These are phyloP conservation scores for Platismatia glauca DNA, from an alignment of 495 filamentous ascomycete species.

Conservation along the genomic window DNA sequence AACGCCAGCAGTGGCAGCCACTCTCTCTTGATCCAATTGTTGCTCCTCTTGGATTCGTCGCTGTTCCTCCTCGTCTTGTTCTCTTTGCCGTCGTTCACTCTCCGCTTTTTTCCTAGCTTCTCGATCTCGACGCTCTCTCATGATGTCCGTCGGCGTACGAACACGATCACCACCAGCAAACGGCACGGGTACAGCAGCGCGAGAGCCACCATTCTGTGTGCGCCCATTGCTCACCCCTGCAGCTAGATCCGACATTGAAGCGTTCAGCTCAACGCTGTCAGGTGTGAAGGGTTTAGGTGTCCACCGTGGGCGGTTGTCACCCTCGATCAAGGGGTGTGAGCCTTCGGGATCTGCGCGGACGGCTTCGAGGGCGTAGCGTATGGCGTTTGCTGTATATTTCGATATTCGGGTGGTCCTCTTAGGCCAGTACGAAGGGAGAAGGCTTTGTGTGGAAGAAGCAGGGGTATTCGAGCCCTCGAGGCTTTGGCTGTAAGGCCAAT, in stretches of 20 bases:
- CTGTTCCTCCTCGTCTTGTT: conserved; percentile 47
- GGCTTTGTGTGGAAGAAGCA: conserved; percentile 19
- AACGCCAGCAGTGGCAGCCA: conserved; percentile 53
- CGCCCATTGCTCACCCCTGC: conserved; percentile 41
- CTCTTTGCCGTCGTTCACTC: conserved; percentile 37
- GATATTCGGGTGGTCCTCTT: conserved; percentile 51
- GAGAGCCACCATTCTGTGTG: conserved; percentile 41
- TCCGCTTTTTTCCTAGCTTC: conserved; percentile 55
- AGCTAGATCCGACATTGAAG: conserved; percentile 81
- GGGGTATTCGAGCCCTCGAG: conserved; percentile 28
- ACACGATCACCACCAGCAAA: conserved; percentile 37
- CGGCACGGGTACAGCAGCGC: conserved; percentile 38
- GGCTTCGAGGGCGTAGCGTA: conserved; percentile 85
- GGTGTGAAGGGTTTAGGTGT: conserved; percentile 76
- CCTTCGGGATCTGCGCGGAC: conserved; percentile 42
- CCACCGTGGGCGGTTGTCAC: conserved; percentile 15
- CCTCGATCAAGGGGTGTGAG: conserved; percentile 16
- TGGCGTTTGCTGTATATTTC: conserved; percentile 61
- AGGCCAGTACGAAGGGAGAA: conserved; percentile 41
- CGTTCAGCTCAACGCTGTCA: conserved; percentile 82
- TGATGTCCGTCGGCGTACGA: conserved; percentile 59
- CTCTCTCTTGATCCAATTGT: conserved; percentile 40
- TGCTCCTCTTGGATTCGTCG: conserved; percentile 42
- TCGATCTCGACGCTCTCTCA: conserved; percentile 59
- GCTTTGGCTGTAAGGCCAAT: conserved; percentile 20